Base-by-base conservation (phyloP, 495 filamentous ascomycete species). In the Pyrenula massariospora region DNA sequence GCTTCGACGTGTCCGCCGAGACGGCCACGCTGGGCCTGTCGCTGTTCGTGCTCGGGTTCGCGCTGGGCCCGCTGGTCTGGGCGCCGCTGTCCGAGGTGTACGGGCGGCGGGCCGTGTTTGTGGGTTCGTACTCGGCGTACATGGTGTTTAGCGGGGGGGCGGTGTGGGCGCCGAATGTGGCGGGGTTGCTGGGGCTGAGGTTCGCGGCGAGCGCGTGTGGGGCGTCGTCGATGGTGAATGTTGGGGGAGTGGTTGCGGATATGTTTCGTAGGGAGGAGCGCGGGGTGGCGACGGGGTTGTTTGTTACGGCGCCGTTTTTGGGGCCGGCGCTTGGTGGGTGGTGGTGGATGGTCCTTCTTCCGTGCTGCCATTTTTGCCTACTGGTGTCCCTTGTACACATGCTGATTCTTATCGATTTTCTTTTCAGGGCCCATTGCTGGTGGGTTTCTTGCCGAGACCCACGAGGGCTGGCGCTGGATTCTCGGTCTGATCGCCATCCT, bases 181-280 rank as follows among this genome's bases (percentile, higher is more conserved):
- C 74, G 58, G 75, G 78, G 0, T 66, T 87, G 10, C 60, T 85
- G 42, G 71, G 85, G 56, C 73, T 86, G 23, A 79, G 84, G 23
- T 84, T 86, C 72, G 75, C 86, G 25, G 75, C 78, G 2, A 80
- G 83, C 24, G 73, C 81, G 5, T 84, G 85, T 65, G 84, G 84
- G 10, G 74, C 78, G 2, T 80, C 79, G 1, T 72, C 80, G 23
- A 55, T 84, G 56, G 79, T 80, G 1, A 86, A 84, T 64, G 66
- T 76, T 8, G 79, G 80, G 15, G 81, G 79, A 42, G 76, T 83
- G 23, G 79, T 85, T 60, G 76, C 81, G 15, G 81, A 85, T 56
- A 80, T 85, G 68, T 85, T 85, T 56, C 63, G 67, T 3, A 72
- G 75, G 2, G 61, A 57, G 53, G 65, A 81, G 56, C 73, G 84